Conservation (phyloP, 208 protist species). For the Acanthamoeba divionensis region DNA sequence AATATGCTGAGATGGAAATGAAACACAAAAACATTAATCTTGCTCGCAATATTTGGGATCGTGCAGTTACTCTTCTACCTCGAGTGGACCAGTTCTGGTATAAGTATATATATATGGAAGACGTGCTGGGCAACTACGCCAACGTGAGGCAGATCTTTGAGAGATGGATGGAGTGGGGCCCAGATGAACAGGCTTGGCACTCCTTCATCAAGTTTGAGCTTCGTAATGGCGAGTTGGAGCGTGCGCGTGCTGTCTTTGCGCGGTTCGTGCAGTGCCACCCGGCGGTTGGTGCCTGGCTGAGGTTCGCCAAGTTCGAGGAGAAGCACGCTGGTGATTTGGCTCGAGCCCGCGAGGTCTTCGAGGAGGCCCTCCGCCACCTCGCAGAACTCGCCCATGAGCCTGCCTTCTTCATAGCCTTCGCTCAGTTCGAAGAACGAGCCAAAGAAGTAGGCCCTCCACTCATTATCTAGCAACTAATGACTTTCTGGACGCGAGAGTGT, state of each 20-base stretch:
- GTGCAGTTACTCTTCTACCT: slow-evolving; percentile 93
- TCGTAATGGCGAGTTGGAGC: slow-evolving; percentile 73
- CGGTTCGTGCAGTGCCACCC: slow-evolving; percentile 54
- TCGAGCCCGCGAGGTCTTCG: slow-evolving; percentile 60
- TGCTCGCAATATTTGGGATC: slow-evolving; percentile 95
- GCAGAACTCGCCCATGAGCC: slow-evolving; percentile 70
- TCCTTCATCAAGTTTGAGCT: slow-evolving; percentile 92
- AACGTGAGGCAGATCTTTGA: slow-evolving; percentile 90
- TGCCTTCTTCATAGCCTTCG: slow-evolving; percentile 84
- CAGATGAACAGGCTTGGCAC: slow-evolving; percentile 88
- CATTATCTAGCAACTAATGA: not conserved
- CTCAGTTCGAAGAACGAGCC: slow-evolving; percentile 84
- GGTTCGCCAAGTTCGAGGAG: slow-evolving; percentile 87
- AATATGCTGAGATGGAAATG: slow-evolving; percentile 98
- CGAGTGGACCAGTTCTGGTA: slow-evolving; percentile 93
- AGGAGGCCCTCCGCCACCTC: slow-evolving; percentile 68
- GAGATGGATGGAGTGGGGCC: slow-evolving; percentile 93
- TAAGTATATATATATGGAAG: slow-evolving; percentile 93
- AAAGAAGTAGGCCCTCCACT: slow-evolving; percentile 64
- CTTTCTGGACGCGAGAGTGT: too few relatives aligned
- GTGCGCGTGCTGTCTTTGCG: slow-evolving; percentile 74
- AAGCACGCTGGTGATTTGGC: slow-evolving; percentile 60
- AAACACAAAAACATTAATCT: slow-evolving; percentile 92
- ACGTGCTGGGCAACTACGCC: slow-evolving; percentile 91
- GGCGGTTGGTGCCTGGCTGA: slow-evolving; percentile 83